Percentiles rank a stretch among this genome's conserved stretches.
Conservation (phyloP, 2,329 filamentous ascomycete genomes). For the Elsinoe necatrix region DNA sequence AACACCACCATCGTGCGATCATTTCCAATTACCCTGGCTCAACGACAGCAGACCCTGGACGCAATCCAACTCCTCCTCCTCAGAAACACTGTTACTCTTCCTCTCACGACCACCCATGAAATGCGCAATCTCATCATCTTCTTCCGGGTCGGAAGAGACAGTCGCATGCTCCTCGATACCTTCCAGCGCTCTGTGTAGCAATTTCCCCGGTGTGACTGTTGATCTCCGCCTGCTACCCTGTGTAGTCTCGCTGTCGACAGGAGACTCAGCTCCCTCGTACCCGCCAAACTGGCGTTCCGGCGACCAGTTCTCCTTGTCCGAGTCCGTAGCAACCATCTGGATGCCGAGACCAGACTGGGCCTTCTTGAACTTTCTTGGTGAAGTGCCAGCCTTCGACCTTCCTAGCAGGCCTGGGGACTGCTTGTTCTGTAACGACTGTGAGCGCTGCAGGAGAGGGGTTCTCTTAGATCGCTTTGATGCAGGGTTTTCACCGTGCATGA, state of each 20-base stretch:
- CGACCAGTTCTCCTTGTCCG: constrained; percentile 92
- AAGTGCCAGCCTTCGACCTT: background rate
- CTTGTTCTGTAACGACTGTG: constrained; percentile 28
- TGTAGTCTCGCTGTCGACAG: background rate
- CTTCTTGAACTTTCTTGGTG: constrained; percentile 23
- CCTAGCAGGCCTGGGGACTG: constrained; percentile 19
- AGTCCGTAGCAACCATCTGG: constrained; percentile 56
- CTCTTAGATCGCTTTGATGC: constrained; percentile 40
- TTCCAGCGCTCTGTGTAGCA: constrained; percentile 13
- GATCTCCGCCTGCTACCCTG: background rate
- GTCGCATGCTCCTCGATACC: constrained; percentile 13
- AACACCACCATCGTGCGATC: background rate
- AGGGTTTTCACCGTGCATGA: constrained; percentile 18
- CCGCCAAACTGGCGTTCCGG: constrained; percentile 36
- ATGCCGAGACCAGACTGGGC: constrained; percentile 29
- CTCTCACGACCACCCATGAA: constrained; percentile 55
- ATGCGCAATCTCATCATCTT: constrained; percentile 58
- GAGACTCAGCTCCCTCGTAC: constrained; percentile 21
- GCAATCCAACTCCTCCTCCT: constrained; percentile 66
- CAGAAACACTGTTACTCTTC: constrained; percentile 31
- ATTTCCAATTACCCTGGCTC: constrained; percentile 81
- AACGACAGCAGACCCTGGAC: constrained; percentile 81
- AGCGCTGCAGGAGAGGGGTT: constrained; percentile 25
- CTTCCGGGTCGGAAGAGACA: constrained; percentile 32
- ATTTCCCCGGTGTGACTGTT: constrained; percentile 18